Conservation (phyloP, 2,329 filamentous ascomycete genomes). For the Drechslerella dactyloides region DNA sequence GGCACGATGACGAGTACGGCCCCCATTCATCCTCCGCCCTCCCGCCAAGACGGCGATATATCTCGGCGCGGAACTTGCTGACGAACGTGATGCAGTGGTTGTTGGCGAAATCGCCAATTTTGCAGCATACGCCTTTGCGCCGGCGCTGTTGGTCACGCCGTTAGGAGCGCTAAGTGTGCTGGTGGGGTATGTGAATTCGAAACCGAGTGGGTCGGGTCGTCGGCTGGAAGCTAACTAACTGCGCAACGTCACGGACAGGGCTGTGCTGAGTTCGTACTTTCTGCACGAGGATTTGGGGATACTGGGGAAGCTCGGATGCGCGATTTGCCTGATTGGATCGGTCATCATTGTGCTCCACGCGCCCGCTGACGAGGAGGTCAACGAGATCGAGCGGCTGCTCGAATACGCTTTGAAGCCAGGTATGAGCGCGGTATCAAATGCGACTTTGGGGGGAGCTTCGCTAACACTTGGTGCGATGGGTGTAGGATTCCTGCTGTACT, state of each 20-base stretch:
- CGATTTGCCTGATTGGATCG: constrained; percentile 92
- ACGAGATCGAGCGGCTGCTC: constrained; percentile 89
- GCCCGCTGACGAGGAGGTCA: constrained; percentile 87
- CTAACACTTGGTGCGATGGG: constrained; percentile 23
- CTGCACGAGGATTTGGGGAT: constrained; percentile 87
- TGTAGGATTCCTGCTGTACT: constrained; percentile 87
- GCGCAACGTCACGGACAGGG: constrained; percentile 61
- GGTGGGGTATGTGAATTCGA: constrained; percentile 71
- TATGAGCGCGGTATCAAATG: constrained; percentile 59
- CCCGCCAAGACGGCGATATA: neutral
- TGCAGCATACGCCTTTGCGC: constrained; percentile 95
- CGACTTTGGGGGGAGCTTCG: constrained; percentile 47
- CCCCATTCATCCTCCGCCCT: neutral
- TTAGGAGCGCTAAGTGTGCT: constrained; percentile 91
- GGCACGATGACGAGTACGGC: constrained; percentile 83
- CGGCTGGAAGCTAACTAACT: constrained; percentile 29
- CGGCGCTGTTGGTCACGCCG: constrained; percentile 96
- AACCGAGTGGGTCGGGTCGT: constrained; percentile 1
- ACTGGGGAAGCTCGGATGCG: constrained; percentile 90
- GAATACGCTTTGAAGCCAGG: constrained; percentile 88
- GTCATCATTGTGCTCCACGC: constrained; percentile 98
- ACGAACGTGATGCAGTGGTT: constrained; percentile 68
- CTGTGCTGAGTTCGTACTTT: constrained; percentile 93
- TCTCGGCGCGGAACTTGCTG: constrained; percentile 23
- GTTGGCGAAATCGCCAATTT: constrained; percentile 96